Percentiles rank a stretch among this genome's conserved stretches.
phyloP scores from a whole-genome alignment of 495 filamentous ascomycete species.

The Jackrogersella multiformis region DNA sequence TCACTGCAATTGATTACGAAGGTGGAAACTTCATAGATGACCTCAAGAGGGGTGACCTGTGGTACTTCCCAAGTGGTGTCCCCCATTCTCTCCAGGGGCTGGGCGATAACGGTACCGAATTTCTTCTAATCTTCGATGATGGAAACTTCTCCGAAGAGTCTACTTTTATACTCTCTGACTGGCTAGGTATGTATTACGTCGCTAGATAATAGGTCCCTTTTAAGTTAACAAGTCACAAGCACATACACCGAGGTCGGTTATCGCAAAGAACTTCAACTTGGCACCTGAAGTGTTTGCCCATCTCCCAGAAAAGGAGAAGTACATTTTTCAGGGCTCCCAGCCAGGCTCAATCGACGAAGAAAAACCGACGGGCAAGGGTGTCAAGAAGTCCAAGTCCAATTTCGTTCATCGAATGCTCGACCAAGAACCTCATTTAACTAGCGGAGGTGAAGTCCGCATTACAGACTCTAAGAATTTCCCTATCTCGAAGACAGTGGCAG shows the following conservation, averaged over 20 bases:
- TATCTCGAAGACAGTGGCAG: conserved; percentile 70
- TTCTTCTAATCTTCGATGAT: conserved; percentile 75
- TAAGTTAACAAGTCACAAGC: conserved; percentile 45
- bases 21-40: conserved; percentile 76
- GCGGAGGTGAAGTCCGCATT: conserved; percentile 68
- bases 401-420: conserved; percentile 71
- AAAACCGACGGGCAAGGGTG: conserved; percentile 54
- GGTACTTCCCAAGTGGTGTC: conserved; percentile 79
- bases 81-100: conserved; percentile 76
- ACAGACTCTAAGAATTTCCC: conserved; percentile 73
- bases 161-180: conserved; percentile 73
- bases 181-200: conserved; percentile 59
- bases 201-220: background rate
- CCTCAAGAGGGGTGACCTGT: conserved; percentile 73
- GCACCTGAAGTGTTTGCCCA: conserved; percentile 66
- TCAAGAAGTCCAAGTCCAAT: conserved; percentile 66
- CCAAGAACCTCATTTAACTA: conserved; percentile 61
- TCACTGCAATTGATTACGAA: conserved; percentile 73
- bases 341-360: conserved; percentile 59
- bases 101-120: conserved; percentile 72
- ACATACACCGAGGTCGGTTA: conserved; percentile 69
- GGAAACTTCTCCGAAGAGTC: conserved; percentile 75
- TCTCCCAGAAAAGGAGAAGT: conserved; percentile 68
- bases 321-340: conserved; percentile 72
- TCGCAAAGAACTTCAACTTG: conserved; percentile 72